Conservation (phyloP, 768 basidiomycete genomes). For the Suillus americanus region DNA sequence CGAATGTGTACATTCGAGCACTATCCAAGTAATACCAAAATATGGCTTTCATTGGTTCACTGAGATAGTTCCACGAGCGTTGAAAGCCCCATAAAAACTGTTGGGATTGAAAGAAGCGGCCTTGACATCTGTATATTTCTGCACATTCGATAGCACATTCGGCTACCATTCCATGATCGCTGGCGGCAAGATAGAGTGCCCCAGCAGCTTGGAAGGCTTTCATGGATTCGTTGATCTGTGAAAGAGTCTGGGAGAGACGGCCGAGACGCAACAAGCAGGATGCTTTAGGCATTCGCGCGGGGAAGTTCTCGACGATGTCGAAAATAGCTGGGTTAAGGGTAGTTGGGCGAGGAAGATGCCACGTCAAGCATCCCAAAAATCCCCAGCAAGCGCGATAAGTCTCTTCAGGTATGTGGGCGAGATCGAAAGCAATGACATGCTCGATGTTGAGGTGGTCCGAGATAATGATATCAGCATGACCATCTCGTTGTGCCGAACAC, state of each 20-base stretch:
- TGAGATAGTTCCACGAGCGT: background rate
- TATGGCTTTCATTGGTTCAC: background rate
- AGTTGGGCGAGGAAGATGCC: too few relatives aligned
- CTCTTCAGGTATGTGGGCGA: too few relatives aligned
- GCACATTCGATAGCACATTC: background rate
- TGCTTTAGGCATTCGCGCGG: background rate
- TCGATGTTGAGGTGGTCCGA: too few relatives aligned
- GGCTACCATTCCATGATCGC: background rate
- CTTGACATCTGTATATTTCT: background rate
- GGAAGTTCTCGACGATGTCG: background rate
- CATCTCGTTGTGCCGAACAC: too few relatives aligned
- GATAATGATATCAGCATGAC: too few relatives aligned
- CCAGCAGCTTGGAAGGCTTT: background rate
- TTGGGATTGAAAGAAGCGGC: background rate
- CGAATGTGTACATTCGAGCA: background rate
- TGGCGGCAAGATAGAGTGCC: background rate
- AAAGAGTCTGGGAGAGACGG: background rate
- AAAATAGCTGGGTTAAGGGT: too few relatives aligned
- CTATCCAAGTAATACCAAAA: background rate
- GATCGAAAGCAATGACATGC: too few relatives aligned
- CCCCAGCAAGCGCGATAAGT: too few relatives aligned
- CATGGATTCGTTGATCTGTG: too few relatives aligned
- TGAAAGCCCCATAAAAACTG: background rate
- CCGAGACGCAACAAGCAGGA: background rate
- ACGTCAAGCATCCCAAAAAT: too few relatives aligned